Base-by-base conservation (phyloP, 805 yeast genomes). In the Jamesozyma gamospora region DNA sequence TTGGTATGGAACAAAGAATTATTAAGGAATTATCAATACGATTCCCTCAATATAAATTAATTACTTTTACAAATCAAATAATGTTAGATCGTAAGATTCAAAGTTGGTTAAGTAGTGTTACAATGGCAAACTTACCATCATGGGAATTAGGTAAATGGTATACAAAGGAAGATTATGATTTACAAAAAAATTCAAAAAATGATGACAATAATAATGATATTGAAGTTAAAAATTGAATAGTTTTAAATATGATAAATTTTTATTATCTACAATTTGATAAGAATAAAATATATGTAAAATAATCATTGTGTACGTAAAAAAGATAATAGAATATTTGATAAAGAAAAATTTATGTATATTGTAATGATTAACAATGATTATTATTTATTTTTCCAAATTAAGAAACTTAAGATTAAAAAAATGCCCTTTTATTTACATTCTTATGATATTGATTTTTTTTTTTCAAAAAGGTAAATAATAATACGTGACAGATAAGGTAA, bases 61-160 rank as follows among this genome's bases (percentile, higher is more conserved):
- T 95, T 47, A 70, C 88, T n/a, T 88, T 83, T 55, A 82, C 94
- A 2, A 75, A 78, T 26, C 95, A 95, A 37, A 75, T 75, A 50
- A 61, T 79, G 16, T 65, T 70, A 41, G 95, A 87, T 59, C 72
- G 96, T 53, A 71, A 74, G 47, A 77, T 74, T 51, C 81, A 85
- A 43, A 69, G 86, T 15, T 87, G 95, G 94, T 75, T 83, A 33
- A 95, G 95, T 24, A 94, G 92, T 37, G 46, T 44, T 19, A 46
- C 56, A 1, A 55, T 56, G 53, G 46, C 55, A 9, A 54, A 52
- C 28, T 35, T 56, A 29, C 60, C 59, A 9, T 42, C 48, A 13
- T 56, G 60, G 60, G 57, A 54, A 26, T 38, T 56, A 28, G 58
- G 59, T 13, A 45, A 53, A 28, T 53, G 62, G 60, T 46, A 48